A percentile compares a stretch with the other conserved stretches of the same genome.
These are phyloP conservation scores for Athelia sp. DNA, from an alignment of 1,284 basidiomycete genomes.

Conservation along the genomic window DNA sequence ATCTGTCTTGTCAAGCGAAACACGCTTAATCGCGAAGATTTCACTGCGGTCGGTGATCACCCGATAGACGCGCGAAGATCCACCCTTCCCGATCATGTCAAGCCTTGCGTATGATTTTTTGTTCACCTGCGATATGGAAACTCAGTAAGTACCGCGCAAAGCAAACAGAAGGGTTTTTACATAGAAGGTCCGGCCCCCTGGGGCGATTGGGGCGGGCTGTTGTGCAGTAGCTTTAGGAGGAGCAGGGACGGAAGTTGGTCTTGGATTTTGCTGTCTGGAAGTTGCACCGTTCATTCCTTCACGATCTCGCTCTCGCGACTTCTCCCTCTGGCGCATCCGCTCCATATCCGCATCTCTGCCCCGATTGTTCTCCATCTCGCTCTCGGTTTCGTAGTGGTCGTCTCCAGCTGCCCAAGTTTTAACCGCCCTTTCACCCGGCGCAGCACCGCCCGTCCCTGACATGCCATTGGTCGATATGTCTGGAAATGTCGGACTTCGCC, in stretches of 20 bases:
- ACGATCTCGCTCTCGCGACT: slow-evolving; percentile 20
- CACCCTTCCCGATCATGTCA: slow-evolving; percentile 87
- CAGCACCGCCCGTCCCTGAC: slow-evolving; percentile 17
- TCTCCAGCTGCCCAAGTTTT: slow-evolving; percentile 50
- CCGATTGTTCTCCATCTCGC: slow-evolving; percentile 22
- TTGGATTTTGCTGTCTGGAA: slow-evolving; percentile 1
- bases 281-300: slow-evolving; percentile 18
- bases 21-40: slow-evolving; percentile 85
- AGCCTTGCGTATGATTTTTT: slow-evolving; percentile 77
- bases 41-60: slow-evolving; percentile 76
- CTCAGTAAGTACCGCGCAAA: slow-evolving; percentile 8
- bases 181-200: slow-evolving; percentile 1
- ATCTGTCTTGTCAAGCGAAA: slow-evolving; percentile 82
- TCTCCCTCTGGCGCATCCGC: slow-evolving; percentile 23
- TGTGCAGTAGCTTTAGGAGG: slow-evolving; percentile 10
- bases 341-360: slow-evolving; percentile 26
- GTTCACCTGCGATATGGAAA: slow-evolving; percentile 53
- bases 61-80: slow-evolving; percentile 90
- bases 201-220: slow-evolving; percentile 6
- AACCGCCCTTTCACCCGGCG: slow-evolving; percentile 20
- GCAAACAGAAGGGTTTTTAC: no score
- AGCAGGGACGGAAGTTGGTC: slow-evolving; percentile 9
- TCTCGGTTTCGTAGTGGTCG: slow-evolving; percentile 28
- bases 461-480: slow-evolving; percentile 44
- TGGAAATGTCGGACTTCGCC: slow-evolving; percentile 57